Evolutionary conservation across 1,139 yeast genomes (phyloP).

Genomic region (Yamadazyma aaseri): DNA sequence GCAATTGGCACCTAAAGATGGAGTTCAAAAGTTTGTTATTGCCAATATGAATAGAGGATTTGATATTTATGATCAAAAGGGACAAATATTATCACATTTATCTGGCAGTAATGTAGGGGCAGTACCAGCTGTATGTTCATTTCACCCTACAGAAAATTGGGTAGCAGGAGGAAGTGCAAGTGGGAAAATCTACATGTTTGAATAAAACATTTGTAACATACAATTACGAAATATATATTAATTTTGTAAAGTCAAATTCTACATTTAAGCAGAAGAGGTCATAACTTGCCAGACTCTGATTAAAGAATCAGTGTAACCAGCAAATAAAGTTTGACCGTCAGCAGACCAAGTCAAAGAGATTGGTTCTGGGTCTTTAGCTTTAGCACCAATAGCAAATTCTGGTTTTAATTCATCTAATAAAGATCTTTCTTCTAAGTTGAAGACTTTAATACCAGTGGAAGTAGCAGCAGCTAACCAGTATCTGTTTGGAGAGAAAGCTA

Average conservation of each 20-base stretch:
- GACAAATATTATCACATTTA: conserved; percentile 75
- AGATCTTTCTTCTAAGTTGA: conserved; percentile 94
- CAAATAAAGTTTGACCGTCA: conserved; percentile 99
- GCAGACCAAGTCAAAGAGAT: conserved; percentile 99
- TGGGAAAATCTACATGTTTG: conserved; percentile 78
- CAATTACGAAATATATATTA: conserved; percentile 3
- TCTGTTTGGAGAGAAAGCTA: conserved; percentile 99
- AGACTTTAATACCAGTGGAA: conserved; percentile 95
- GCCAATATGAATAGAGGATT: conserved; percentile 90
- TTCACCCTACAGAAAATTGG: conserved; percentile 90
- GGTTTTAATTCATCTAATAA: conserved; percentile 98
- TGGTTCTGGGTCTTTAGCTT: conserved; percentile 98
- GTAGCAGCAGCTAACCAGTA: conserved; percentile 99
- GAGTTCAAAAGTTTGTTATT: conserved; percentile 78
- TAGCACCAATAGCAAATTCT: conserved; percentile 87
- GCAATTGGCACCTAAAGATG: conserved; percentile 70
- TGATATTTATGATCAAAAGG: conserved; percentile 76
- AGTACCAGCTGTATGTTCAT: conserved; percentile 83
- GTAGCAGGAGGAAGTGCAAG: conserved; percentile 91
- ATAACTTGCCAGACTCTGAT: conserved; percentile 99
- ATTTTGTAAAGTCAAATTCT: background rate
- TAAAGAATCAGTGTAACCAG: conserved; percentile 99
- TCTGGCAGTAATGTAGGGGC: conserved; percentile 64
- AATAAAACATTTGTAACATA: conserved; percentile 14
- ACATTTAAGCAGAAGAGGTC: conserved; percentile 69